Conservation (phyloP, 352 stramenopile species). For the Globisporangium middletonii region DNA sequence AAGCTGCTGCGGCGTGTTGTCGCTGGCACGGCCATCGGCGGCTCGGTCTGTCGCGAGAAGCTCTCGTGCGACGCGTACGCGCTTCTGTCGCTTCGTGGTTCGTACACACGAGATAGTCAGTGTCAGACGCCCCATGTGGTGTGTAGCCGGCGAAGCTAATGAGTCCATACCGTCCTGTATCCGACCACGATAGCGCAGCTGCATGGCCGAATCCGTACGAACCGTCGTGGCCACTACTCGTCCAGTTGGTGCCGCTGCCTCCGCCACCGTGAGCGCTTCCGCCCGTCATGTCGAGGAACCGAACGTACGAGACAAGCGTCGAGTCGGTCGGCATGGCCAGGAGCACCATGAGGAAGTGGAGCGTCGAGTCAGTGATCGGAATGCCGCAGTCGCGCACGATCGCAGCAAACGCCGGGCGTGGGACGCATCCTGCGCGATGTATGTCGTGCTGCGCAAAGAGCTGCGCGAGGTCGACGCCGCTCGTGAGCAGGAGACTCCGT, state of each 20-base stretch:
- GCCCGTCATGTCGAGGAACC: constrained; percentile 50
- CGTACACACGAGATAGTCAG: not conserved
- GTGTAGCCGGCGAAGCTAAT: too few species aligned
- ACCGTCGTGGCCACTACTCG: not conserved
- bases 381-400: constrained; percentile 35
- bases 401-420: constrained; percentile 28
- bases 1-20: constrained; percentile 19
- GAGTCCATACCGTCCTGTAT: not conserved
- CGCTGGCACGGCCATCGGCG: constrained; percentile 29
- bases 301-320: constrained; percentile 41
- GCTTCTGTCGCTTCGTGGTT: not conserved
- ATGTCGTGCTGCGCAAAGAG: constrained; percentile 42
- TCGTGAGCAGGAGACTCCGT: constrained; percentile 22
- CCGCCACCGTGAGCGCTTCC: not conserved
- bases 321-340: constrained; percentile 45
- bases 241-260: not conserved
- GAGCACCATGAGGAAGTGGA: constrained; percentile 50
- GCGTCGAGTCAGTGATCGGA: constrained; percentile 23
- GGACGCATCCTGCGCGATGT: constrained; percentile 31
- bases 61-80: constrained; percentile 10
- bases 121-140: too few species aligned
- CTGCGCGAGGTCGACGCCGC: constrained; percentile 26
- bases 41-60: constrained; percentile 16
- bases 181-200: not conserved
- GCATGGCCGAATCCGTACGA: not conserved